A percentile compares a stretch with the other conserved stretches of the same genome.
phyloP scores from a whole-genome alignment of 345 rosid genomes.

The Citrus mangshanensis region DNA sequence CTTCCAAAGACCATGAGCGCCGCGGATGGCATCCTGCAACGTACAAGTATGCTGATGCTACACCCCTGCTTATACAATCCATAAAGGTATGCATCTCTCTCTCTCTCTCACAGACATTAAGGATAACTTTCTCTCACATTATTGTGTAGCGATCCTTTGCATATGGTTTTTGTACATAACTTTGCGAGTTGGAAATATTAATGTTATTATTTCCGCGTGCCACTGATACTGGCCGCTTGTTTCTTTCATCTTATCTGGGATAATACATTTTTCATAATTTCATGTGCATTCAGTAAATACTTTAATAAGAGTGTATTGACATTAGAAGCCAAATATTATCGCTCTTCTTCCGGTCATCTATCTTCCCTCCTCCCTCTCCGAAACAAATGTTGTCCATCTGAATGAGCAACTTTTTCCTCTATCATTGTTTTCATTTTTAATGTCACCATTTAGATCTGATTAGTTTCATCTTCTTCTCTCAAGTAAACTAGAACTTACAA shows the following conservation, averaged over 20 bases:
- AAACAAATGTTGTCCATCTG: background rate
- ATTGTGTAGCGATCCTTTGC: background rate
- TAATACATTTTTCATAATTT: background rate
- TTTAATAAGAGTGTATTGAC: background rate
- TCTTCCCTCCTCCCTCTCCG: background rate
- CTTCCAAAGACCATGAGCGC: constrained; percentile 69
- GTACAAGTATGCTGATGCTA: constrained; percentile 80
- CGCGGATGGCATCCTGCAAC: constrained; percentile 95
- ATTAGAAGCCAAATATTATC: background rate
- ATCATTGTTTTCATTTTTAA: background rate
- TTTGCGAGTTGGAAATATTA: background rate
- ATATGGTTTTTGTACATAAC: background rate
- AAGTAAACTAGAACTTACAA: background rate
- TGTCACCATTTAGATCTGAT: background rate
- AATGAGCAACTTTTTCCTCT: background rate
- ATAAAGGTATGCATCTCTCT: constrained; percentile 54
- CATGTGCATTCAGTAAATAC: background rate
- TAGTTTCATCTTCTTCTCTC: background rate
- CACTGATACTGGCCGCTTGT: background rate
- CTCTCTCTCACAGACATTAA: background rate
- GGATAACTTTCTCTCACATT: background rate
- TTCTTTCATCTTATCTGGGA: background rate
- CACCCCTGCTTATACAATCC: constrained; percentile 58
- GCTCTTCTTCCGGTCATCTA: background rate
- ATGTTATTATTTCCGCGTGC: background rate